Base-by-base conservation (phyloP, 192 early-diverging fungal genomes). In the Coemansia aciculifera region DNA sequence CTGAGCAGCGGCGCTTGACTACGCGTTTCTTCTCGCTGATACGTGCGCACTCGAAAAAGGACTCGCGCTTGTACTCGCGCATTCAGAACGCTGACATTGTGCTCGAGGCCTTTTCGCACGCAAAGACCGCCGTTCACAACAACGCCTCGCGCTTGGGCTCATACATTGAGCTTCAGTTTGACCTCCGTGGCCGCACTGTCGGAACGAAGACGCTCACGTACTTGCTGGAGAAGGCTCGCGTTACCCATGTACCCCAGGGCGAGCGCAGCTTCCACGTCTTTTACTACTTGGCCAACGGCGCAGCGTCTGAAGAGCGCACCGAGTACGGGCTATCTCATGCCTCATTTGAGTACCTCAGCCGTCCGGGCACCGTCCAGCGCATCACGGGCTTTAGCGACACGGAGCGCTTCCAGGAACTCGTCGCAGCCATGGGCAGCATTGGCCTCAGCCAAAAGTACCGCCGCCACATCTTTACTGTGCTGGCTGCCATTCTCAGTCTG, bases 221-320 rank as follows among this genome's bases (percentile, higher is more conserved):
- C 71, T 75, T 97, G 52, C 77, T 98, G 38, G 96, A 99, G 60
- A 96, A 95, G 79, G 76, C 83, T 23, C 89, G 95, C 19, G 89
- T 98, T 42, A 86, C 89, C 11, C 80, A 85, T 23, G 81, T 86
- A 21, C 84, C 88, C 4, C 79, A 80, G 34, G 85, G 84, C 27
- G 94, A 95, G 62, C 87, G 91, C 66, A 93, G 86, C 77, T 99
- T 98, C 83, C 93, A 98, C 72, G 91, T 95, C 46, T 96, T 99
- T 76, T 97, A 99, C 84, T 91, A 95, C 75, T 81, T 99, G 59
- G 71, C 96, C 17, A 84, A 86, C 24, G 95, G 94, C 39, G 90
- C 93, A 1, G 77, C 88, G 0, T 10, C 69, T 34, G 94, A 95
- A 38, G 94, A 98, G 73, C 86, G 87, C 39, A 72, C 82, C 8